A percentile compares a stretch with the other conserved stretches of the same genome.
phyloP scores from a whole-genome alignment of 129 eudicot species.

The Rutidosis leptorrhynchoides region DNA sequence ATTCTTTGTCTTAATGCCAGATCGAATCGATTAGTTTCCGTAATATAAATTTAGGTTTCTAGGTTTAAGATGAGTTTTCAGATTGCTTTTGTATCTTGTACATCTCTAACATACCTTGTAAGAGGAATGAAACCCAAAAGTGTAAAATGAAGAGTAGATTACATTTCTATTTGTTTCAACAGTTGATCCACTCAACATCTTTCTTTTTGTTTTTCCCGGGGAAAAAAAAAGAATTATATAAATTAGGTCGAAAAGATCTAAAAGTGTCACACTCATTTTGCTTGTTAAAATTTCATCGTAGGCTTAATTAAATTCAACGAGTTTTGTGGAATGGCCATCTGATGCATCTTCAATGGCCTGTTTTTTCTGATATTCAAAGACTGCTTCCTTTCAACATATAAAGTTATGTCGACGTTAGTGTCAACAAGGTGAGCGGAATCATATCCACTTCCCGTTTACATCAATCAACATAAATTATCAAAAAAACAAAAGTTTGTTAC shows the following conservation, averaged over 20 bases:
- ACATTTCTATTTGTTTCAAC: not conserved
- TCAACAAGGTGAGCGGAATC: not conserved
- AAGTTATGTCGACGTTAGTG: not conserved
- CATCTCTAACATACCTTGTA: not conserved
- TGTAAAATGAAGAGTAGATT: not conserved
- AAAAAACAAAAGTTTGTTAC: not conserved
- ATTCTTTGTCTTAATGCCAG: slow-evolving; percentile 10
- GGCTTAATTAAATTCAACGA: not conserved
- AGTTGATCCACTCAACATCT: not conserved
- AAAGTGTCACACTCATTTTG: too few relatives aligned
- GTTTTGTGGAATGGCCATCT: not conserved
- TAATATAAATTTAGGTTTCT: slow-evolving; percentile 2
- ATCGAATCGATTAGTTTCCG: not conserved
- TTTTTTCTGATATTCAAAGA: not conserved
- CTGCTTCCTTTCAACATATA: not conserved
- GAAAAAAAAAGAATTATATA: too few relatives aligned
- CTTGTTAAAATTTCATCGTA: not conserved
- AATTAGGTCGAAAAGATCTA: too few relatives aligned
- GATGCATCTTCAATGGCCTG: not conserved
- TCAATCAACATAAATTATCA: not conserved
- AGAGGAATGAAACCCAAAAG: slow-evolving; percentile 4
- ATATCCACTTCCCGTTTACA: not conserved
- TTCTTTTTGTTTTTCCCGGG: too few relatives aligned
- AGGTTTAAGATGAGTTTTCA: slow-evolving; percentile 1
- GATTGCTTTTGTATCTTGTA: not conserved